Evolutionary conservation across 441 rosid species (phyloP).

Genomic region (Kokia cookei): DNA sequence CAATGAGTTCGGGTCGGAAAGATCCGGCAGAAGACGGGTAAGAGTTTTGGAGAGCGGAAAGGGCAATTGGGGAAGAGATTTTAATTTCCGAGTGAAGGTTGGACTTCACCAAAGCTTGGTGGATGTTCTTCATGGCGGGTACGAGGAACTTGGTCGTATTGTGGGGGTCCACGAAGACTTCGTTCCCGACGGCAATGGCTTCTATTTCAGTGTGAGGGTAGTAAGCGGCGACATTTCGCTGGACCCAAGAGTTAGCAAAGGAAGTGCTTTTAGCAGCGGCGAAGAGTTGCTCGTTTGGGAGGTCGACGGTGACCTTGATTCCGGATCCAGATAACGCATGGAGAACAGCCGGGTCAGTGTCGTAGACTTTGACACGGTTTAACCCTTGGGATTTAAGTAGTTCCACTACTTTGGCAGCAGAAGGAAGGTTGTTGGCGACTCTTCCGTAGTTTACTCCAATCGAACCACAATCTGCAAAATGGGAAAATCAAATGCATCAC

Average conservation of each 20-base stretch:
- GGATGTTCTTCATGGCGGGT: slow-evolving; percentile 75
- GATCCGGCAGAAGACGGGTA: slow-evolving; percentile 88
- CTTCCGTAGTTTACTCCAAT: slow-evolving; percentile 90
- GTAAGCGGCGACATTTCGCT: slow-evolving; percentile 51
- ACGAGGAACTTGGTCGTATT: slow-evolving; percentile 60
- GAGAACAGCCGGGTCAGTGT: slow-evolving; percentile 70
- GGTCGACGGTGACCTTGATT: slow-evolving; percentile 68
- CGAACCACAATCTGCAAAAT: slow-evolving; percentile 52
- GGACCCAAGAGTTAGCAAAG: slow-evolving; percentile 51
- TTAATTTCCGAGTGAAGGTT: slow-evolving; percentile 59
- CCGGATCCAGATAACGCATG: slow-evolving; percentile 61
- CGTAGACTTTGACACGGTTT: slow-evolving; percentile 62
- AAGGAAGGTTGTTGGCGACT: slow-evolving; percentile 66
- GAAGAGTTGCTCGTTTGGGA: slow-evolving; percentile 62
- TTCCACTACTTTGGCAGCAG: slow-evolving; percentile 56
- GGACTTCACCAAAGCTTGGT: slow-evolving; percentile 43
- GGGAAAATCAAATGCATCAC: neutral
- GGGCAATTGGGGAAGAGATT: slow-evolving; percentile 76
- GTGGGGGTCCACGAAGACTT: slow-evolving; percentile 69
- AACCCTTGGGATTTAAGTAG: slow-evolving; percentile 81
- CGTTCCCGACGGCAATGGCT: slow-evolving; percentile 83
- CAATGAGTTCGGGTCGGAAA: slow-evolving; percentile 63
- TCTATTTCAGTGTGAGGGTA: slow-evolving; percentile 67
- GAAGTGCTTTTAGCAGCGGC: slow-evolving; percentile 43
- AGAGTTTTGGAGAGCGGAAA: slow-evolving; percentile 66